These are phyloP conservation scores for Talaromyces sp. DNA, from an alignment of 2,329 filamentous ascomycete genomes.

Conservation along the genomic window DNA sequence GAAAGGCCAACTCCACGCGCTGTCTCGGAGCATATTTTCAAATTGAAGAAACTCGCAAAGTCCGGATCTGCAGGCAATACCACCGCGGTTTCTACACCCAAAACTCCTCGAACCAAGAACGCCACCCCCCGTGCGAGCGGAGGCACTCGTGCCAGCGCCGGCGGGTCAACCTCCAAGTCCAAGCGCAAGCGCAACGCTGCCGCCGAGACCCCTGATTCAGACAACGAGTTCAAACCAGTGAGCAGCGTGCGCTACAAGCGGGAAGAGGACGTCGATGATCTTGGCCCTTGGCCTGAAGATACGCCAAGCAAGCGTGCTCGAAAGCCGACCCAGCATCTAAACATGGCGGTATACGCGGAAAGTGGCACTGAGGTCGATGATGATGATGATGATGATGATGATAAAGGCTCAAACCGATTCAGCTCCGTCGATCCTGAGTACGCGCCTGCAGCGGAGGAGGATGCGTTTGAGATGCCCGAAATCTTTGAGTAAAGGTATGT, in stretches of 20 bases:
- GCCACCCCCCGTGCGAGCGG: not conserved
- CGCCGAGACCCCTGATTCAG: not conserved
- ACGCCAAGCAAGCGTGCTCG: constrained; percentile 12
- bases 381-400: not conserved
- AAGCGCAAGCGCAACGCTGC: constrained; percentile 11
- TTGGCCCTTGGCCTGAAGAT: not conserved
- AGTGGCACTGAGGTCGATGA: not conserved
- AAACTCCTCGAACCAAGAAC: not conserved
- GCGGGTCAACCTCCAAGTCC: not conserved
- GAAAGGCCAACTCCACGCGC: constrained; percentile 16
- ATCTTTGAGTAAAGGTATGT: not conserved
- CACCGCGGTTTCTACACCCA: not conserved
- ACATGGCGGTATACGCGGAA: constrained; percentile 2
- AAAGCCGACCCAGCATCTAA: constrained; percentile 3
- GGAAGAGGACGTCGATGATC: not conserved
- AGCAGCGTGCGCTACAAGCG: not conserved
- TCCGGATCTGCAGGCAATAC: not conserved
- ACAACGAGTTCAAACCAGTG: not conserved
- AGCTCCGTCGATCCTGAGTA: constrained; percentile 6
- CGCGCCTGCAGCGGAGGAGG: not conserved
- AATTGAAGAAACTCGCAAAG: constrained; percentile 10
- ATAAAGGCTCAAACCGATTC: not conserved
- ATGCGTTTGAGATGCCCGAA: not conserved
- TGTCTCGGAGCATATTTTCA: constrained; percentile 17
- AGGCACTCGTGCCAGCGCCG: not conserved